Base-by-base conservation (phyloP, 805 yeast species). In the Ogataea nonfermentans region DNA sequence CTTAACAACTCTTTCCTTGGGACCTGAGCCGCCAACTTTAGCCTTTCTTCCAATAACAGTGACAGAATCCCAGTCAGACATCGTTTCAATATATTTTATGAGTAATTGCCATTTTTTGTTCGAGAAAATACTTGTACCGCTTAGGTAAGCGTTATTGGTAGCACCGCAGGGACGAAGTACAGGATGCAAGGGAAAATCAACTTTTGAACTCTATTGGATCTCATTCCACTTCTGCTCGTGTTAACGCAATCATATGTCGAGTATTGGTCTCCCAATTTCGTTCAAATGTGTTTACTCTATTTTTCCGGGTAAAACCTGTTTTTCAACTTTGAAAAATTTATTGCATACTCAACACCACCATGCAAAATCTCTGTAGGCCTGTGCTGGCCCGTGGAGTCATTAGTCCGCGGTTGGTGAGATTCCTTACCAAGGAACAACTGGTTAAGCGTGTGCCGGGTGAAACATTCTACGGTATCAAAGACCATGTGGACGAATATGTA, bases 31-130 rank as follows among this genome's bases (percentile, higher is more conserved):
- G 43, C 96, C 96, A 41, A 81, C 76, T 66, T 91, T 80, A 53
- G 93, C 95, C 55, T 82, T 84, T 53, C 79, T 80, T 43, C 99
- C 99, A 55, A 93, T 88, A 44, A 85, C 68, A 30, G 96, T 89
- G 56, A 81, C 90, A 45, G 79, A 63, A 66, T 93, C 97, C 99
- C 99, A 93, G 67, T 89, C 98, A 30, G 81, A 57, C 65, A 61
- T 61, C 16, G 17, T 33, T 14, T 9, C 3, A 27, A 23, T 12
- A 23, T 13, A 19, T 7, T 13, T 12, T 23, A 44, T 40, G 34
- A 28, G 17, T 22, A 32, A 8, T 39, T 39, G 37, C 42, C 42
- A 12, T 22, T 26, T 33, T 32, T 32, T 32, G 29, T 39, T 39
- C 42, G 42, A 39, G 42, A 39, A 39, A 32, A 39, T 39, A 12